Base-by-base conservation (phyloP, 2,329 filamentous ascomycete species). In the Fusarium sp. region DNA sequence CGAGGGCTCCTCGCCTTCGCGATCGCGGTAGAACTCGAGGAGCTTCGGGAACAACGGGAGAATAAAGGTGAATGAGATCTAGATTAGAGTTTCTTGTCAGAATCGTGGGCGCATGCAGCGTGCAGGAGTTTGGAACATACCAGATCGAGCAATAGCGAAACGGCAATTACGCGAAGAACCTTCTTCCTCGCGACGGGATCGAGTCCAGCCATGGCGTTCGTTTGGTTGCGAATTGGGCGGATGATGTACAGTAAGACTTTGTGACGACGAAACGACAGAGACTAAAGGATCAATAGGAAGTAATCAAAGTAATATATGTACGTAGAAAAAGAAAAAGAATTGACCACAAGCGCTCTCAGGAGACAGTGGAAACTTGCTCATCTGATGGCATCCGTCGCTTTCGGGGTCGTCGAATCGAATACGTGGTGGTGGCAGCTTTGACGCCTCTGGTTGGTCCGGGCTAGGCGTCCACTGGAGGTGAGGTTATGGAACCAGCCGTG, bases 21-120 rank as follows among this genome's bases (percentile, higher is more conserved):
- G 89, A 77, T 93, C 90, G 81, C 93, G 92, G 83, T 98, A 99
- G 86, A 97, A 98, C 75, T 96, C 91, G 80, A 98, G 91, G 46
- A 99, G 90, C 63, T 93, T 94, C 7, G 94, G 96, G 78, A 98
- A 99, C 34, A 99, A 88, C 0, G 96, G 96, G 8, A 99, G 90
- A 77, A 98, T 98, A 78, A 99, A 97, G 29, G 96, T 99, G 80
- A 99, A 99, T 61, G 95, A 97, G 76, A 98, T 93, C 95, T 97
- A 53, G 18, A 31, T 33, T 51, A 29, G n/a, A 5, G 40, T 38
- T 4, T 14, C 13, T 34, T 6, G 64, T 73, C 29, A 69, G 67
- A 25, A 14, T 16, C 29, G 34, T 40, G 9, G 6, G 40, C 11
- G 16, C 38, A 23, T 40, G 18, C 11, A 40, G 23, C 13, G 14